These are phyloP conservation scores for Mycosphaerella arachidis DNA, from an alignment of 2,329 filamentous ascomycete species.

Conservation along the genomic window DNA sequence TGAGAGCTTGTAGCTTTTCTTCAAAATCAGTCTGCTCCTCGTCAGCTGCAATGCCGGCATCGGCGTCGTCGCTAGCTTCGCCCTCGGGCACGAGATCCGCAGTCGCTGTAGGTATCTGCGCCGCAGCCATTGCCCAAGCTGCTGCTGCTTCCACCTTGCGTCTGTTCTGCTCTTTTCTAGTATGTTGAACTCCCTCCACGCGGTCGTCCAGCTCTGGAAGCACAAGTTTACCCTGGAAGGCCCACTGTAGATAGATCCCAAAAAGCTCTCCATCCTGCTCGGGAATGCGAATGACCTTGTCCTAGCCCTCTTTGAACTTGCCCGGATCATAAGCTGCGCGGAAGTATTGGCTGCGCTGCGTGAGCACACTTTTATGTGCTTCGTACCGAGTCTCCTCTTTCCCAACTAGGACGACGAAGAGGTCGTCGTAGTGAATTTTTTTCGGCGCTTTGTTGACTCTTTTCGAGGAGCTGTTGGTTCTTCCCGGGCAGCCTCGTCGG, in stretches of 20 bases:
- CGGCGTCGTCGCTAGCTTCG: neutral
- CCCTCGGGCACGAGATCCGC: too few species aligned
- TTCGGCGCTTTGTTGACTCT: neutral
- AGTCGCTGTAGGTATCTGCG: too few species aligned
- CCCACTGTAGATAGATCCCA: constrained; percentile 13
- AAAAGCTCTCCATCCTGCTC: constrained; percentile 7
- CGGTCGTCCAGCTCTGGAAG: neutral
- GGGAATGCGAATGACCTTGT: constrained; percentile 12
- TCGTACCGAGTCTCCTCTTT: neutral
- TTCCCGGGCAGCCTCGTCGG: neutral
- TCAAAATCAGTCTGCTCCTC: neutral
- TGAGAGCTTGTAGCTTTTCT: too few species aligned
- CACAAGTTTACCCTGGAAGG: constrained; percentile 11
- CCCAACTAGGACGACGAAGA: neutral
- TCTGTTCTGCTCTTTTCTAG: neutral
- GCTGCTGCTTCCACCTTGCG: neutral
- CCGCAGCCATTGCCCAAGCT: too few species aligned
- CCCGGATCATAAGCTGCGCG: neutral
- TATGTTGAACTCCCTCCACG: neutral
- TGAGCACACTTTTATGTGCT: neutral
- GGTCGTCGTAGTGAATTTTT: neutral
- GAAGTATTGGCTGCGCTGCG: neutral
- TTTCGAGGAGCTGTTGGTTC: neutral
- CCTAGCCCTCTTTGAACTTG: constrained; percentile 3
- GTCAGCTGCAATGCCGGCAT: too few species aligned